Evolutionary conservation across 495 filamentous ascomycete species (phyloP).

Genomic region (Aspergillus wentii): DNA sequence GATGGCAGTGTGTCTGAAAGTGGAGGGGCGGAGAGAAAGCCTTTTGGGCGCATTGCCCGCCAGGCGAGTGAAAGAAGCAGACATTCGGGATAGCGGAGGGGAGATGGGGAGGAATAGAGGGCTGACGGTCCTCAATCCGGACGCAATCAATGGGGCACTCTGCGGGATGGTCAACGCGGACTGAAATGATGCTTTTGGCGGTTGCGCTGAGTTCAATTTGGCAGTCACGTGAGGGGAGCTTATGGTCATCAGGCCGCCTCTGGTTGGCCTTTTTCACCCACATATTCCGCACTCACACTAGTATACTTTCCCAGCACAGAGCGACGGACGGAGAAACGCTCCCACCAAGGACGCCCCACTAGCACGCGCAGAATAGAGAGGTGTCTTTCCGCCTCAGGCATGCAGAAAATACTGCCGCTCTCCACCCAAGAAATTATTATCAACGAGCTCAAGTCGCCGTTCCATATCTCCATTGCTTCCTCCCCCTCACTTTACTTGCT

Average conservation of each 20-base stretch:
- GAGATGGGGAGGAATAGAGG: conserved; percentile 21
- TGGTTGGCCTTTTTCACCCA: conserved; percentile 27
- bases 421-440: conserved; percentile 34
- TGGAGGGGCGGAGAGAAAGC: conserved; percentile 53
- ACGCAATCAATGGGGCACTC: conserved; percentile 39
- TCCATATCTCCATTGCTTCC: conserved; percentile 2
- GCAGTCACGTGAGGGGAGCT: conserved; percentile 34
- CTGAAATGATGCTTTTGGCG: conserved; percentile 29
- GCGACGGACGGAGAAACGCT: background rate
- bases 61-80: conserved; percentile 60
- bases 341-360: background rate
- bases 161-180: conserved; percentile 28
- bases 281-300: conserved; percentile 16
- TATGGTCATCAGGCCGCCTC: conserved; percentile 36
- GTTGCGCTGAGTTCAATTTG: conserved; percentile 38
- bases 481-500: conserved; percentile 9
- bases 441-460: background rate
- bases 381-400: conserved; percentile 23
- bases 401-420: conserved; percentile 36
- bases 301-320: background rate
- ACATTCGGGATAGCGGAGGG: conserved; percentile 48
- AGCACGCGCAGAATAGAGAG: conserved; percentile 13
- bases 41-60: conserved; percentile 59
- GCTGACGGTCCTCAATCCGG: conserved; percentile 37
- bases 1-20: conserved; percentile 30